These are phyloP conservation scores for Boletus sp. DNA, from an alignment of 768 basidiomycete species.

Conservation along the genomic window DNA sequence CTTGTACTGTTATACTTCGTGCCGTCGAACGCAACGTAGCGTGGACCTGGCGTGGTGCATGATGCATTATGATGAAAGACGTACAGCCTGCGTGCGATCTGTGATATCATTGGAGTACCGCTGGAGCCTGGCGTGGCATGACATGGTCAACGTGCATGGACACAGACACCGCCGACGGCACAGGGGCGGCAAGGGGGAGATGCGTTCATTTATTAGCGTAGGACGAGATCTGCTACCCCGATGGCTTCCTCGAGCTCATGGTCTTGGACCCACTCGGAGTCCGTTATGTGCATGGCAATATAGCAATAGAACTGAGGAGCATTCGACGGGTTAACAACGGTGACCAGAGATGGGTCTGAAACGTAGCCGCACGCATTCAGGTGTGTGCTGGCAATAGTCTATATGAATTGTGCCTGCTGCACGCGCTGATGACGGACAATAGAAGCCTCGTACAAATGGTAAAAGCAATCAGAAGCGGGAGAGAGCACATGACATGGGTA, in stretches of 20 bases:
- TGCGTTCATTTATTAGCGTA: neutral
- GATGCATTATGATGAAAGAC: neutral
- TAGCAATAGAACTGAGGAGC: neutral
- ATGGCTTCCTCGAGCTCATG: conserved; percentile 11
- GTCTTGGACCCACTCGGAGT: neutral
- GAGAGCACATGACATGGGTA: conserved; percentile 23
- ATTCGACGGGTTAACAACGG: too few relatives aligned
- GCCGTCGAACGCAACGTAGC: neutral
- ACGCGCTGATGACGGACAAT: neutral
- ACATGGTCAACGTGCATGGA: neutral
- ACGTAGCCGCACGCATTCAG: neutral
- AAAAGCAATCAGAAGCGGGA: neutral
- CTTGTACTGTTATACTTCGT: neutral
- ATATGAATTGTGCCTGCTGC: conserved; percentile 6
- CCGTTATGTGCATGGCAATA: neutral
- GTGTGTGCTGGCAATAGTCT: neutral
- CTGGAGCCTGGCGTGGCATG: neutral
- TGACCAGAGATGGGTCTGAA: neutral
- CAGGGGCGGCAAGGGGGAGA: neutral
- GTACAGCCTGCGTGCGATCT: neutral
- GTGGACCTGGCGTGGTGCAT: neutral
- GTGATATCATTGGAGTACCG: neutral
- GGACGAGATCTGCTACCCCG: neutral
- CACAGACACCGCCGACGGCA: neutral
- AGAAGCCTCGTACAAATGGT: neutral